These are phyloP conservation scores for Calonectria pseudoturangicola DNA, from an alignment of 2,329 filamentous ascomycete species.

Conservation along the genomic window DNA sequence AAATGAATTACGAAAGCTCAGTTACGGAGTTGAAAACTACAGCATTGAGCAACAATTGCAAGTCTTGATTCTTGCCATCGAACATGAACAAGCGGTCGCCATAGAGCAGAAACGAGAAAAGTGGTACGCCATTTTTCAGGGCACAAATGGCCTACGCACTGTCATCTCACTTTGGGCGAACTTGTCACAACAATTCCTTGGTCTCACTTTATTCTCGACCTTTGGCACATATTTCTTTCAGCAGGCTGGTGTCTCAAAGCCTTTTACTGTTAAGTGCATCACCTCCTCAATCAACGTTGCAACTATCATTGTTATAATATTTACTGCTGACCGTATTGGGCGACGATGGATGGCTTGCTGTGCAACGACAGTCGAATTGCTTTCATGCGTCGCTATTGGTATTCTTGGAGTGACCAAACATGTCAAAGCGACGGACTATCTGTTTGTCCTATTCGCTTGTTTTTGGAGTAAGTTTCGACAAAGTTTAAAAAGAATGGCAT, in stretches of 20 bases:
- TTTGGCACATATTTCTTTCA: slow-evolving; percentile 71
- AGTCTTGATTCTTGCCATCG: slow-evolving; percentile 46
- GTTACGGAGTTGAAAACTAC: slow-evolving; percentile 54
- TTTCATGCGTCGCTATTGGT: slow-evolving; percentile 36
- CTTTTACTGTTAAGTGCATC: slow-evolving; percentile 50
- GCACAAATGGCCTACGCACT: slow-evolving; percentile 55
- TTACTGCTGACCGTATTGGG: slow-evolving; percentile 37
- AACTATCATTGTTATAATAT: slow-evolving; percentile 38
- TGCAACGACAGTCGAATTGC: slow-evolving; percentile 40
- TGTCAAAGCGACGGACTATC: slow-evolving; percentile 34
- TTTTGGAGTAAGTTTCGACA: slow-evolving; percentile 42
- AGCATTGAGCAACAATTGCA: slow-evolving; percentile 56
- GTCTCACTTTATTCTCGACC: slow-evolving; percentile 53
- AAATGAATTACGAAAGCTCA: slow-evolving; percentile 41
- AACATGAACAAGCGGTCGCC: slow-evolving; percentile 52
- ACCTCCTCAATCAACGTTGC: slow-evolving; percentile 47
- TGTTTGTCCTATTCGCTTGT: slow-evolving; percentile 41
- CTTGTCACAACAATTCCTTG: slow-evolving; percentile 47
- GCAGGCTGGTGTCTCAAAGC: slow-evolving; percentile 55
- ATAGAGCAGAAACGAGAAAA: slow-evolving; percentile 49
- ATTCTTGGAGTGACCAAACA: slow-evolving; percentile 40
- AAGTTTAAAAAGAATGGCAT: not conserved
- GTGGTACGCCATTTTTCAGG: slow-evolving; percentile 57
- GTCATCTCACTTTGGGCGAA: slow-evolving; percentile 56
- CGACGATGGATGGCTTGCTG: slow-evolving; percentile 40